A percentile compares a stretch with the other conserved stretches of the same genome.
Conservation (phyloP, 345 rosid genomes). For the Acer negundo region DNA sequence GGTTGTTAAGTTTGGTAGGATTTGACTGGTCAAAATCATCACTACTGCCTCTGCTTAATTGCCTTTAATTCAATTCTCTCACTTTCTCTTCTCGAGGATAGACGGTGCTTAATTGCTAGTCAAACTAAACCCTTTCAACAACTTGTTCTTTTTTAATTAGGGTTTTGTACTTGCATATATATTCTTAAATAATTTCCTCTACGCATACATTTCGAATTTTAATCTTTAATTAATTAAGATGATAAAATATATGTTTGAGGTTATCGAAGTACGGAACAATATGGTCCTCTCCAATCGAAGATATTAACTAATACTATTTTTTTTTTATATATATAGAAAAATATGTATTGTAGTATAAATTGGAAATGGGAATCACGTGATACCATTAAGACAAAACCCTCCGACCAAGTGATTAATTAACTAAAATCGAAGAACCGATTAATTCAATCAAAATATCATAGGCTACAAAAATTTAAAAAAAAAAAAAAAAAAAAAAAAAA, state of each 20-base stretch:
- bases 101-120: conserved; percentile 8
- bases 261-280: conserved; percentile 5
- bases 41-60: neutral
- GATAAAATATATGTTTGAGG: neutral
- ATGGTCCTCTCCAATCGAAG: neutral
- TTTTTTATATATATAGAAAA: conserved; percentile 17
- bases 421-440: conserved; percentile 21
- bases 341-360: conserved; percentile 36
- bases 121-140: neutral
- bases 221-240: neutral
- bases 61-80: neutral
- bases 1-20: neutral
- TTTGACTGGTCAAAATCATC: conserved; percentile 25
- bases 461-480: neutral
- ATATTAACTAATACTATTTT: neutral
- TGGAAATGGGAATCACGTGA: conserved; percentile 85
- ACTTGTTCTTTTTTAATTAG: neutral
- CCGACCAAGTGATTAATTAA: conserved; percentile 64
- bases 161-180: neutral
- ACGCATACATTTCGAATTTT: neutral
- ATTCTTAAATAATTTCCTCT: no score
- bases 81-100: conserved; percentile 18
- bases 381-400: conserved; percentile 71
- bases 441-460: conserved; percentile 28
- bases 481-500: neutral